These are phyloP conservation scores for Alopecurus myosuroides DNA, from an alignment of 176 grass and related monocot species.

Conservation along the genomic window DNA sequence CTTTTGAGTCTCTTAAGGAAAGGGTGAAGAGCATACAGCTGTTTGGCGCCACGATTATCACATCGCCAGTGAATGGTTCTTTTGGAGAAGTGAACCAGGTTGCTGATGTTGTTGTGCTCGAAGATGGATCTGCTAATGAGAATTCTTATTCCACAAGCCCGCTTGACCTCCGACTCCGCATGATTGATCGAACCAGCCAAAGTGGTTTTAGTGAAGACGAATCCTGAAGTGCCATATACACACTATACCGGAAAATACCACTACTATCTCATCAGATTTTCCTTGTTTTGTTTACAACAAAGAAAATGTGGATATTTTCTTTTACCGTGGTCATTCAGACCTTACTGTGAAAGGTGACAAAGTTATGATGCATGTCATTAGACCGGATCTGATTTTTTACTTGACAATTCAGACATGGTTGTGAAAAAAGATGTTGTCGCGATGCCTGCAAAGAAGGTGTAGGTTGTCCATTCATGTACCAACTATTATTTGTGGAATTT, in stretches of 20 bases:
- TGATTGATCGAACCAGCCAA: neutral
- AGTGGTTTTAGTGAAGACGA: neutral
- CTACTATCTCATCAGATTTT: neutral
- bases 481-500: neutral
- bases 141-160: neutral
- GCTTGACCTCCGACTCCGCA: neutral
- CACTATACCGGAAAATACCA: slow-evolving; percentile 7
- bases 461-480: neutral
- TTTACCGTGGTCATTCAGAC: neutral
- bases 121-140: neutral
- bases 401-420: too few species aligned
- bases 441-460: too few species aligned
- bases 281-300: neutral
- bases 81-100: slow-evolving; percentile 19
- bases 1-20: neutral
- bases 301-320: neutral
- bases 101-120: neutral
- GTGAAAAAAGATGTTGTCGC: too few species aligned
- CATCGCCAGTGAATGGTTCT: neutral
- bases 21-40: slow-evolving; percentile 33
- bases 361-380: neutral
- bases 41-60: slow-evolving; percentile 40
- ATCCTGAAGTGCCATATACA: neutral
- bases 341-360: neutral
- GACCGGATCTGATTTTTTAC: too few species aligned